phyloP scores from a whole-genome alignment of 345 rosid genomes.

The Orychophragmus violaceus region DNA sequence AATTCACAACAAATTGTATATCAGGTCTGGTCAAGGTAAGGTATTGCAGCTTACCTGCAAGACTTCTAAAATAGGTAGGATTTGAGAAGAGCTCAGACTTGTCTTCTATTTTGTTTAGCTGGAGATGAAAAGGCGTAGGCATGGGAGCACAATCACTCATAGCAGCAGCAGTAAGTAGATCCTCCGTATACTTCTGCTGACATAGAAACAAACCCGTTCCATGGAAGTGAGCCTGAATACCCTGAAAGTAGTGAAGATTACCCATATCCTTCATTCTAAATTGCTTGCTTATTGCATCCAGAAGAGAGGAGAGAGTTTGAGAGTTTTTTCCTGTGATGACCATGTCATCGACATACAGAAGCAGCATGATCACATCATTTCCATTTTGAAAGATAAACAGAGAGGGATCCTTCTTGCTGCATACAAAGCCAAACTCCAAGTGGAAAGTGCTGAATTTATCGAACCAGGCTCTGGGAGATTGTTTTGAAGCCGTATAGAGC shows the following conservation, averaged over 20 bases:
- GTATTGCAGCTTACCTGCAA: background rate
- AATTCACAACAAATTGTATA: no score
- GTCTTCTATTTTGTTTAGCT: background rate
- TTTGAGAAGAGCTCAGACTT: no score
- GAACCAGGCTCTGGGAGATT: background rate
- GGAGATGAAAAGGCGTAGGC: background rate
- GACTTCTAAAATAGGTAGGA: background rate
- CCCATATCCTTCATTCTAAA: background rate
- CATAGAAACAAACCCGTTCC: background rate
- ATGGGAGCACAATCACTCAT: background rate
- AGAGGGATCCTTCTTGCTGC: background rate
- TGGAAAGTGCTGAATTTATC: background rate
- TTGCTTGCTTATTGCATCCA: no score
- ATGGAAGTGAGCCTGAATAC: background rate
- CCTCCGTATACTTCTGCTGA: background rate
- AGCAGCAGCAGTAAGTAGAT: background rate
- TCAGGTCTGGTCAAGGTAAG: no score
- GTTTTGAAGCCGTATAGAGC: background rate
- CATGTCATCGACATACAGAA: no score
- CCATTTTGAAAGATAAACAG: background rate
- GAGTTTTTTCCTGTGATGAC: no score
- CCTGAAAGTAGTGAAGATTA: background rate
- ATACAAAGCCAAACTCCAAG: background rate
- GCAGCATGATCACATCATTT: background rate
- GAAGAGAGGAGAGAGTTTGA: no score